These are phyloP conservation scores for Evansstolkia leycettana DNA, from an alignment of 495 filamentous ascomycete genomes.

Conservation along the genomic window DNA sequence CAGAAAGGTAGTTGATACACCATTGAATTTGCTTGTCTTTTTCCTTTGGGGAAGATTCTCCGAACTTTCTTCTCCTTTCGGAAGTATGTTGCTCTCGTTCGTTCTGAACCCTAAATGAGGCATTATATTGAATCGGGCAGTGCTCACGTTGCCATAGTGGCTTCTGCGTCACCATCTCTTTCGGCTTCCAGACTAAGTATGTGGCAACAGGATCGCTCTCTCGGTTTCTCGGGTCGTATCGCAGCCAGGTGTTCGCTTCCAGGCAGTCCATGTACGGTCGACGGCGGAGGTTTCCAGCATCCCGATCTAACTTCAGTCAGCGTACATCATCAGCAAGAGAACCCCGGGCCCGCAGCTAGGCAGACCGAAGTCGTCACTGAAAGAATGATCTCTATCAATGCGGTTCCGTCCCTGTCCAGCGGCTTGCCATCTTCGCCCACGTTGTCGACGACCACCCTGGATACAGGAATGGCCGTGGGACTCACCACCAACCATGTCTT, in stretches of 20 bases:
- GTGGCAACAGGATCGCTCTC: conserved; percentile 10
- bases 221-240: conserved; percentile 4
- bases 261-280: not conserved
- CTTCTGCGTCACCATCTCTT: conserved; percentile 1
- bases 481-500: conserved; percentile 6
- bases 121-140: no score
- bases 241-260: conserved; percentile 4
- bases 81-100: no score
- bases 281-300: not conserved
- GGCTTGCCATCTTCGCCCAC: conserved; percentile 10
- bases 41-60: no score
- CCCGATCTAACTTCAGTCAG: not conserved
- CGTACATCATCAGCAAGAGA: not conserved
- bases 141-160: not conserved
- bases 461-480: conserved; percentile 5
- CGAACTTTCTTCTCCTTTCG: no score
- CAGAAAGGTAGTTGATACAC: no score
- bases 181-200: conserved; percentile 11
- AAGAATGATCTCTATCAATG: conserved; percentile 4
- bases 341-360: not conserved
- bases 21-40: no score
- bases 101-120: no score
- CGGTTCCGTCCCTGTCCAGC: conserved; percentile 13
- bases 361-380: not conserved
- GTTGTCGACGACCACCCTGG: conserved; percentile 12